phyloP scores from a whole-genome alignment of 345 rosid species.

The Gossypium turneri region DNA sequence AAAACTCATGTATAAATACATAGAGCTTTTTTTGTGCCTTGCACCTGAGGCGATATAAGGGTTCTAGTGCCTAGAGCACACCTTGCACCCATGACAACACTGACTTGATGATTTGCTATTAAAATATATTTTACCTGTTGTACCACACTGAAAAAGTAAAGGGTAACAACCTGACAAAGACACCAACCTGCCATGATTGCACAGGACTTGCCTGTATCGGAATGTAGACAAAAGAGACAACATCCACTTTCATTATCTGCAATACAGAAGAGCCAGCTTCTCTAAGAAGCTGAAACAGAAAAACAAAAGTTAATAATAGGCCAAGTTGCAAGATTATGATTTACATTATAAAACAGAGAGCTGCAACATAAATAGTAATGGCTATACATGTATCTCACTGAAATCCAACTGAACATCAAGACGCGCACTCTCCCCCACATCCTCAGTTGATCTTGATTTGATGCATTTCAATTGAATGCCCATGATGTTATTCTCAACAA shows the following conservation, averaged over 20 bases:
- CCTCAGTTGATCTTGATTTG: slow-evolving; percentile 73
- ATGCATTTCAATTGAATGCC: slow-evolving; percentile 71
- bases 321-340: slow-evolving; percentile 14
- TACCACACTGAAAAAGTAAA: slow-evolving; percentile 3
- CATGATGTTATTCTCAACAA: slow-evolving; percentile 69
- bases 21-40: too few relatives aligned
- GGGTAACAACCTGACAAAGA: slow-evolving; percentile 10
- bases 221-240: slow-evolving; percentile 71
- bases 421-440: slow-evolving; percentile 87
- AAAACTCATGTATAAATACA: too few relatives aligned
- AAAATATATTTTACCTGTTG: slow-evolving; percentile 4
- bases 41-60: too few relatives aligned
- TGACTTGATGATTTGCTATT: not conserved
- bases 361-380: slow-evolving; percentile 18
- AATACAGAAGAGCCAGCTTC: slow-evolving; percentile 70
- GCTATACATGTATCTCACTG: slow-evolving; percentile 89
- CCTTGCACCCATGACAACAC: too few relatives aligned
- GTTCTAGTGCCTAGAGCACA: too few relatives aligned
- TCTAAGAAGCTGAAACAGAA: slow-evolving; percentile 70
- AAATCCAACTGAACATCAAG: slow-evolving; percentile 86
- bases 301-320: slow-evolving; percentile 16
- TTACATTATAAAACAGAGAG: slow-evolving; percentile 22
- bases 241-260: slow-evolving; percentile 88
- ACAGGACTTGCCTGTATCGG: slow-evolving; percentile 62
- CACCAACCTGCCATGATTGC: slow-evolving; percentile 20